Evolutionary conservation across 306 rosid species (phyloP).

Genomic region (Malus sieversii): DNA sequence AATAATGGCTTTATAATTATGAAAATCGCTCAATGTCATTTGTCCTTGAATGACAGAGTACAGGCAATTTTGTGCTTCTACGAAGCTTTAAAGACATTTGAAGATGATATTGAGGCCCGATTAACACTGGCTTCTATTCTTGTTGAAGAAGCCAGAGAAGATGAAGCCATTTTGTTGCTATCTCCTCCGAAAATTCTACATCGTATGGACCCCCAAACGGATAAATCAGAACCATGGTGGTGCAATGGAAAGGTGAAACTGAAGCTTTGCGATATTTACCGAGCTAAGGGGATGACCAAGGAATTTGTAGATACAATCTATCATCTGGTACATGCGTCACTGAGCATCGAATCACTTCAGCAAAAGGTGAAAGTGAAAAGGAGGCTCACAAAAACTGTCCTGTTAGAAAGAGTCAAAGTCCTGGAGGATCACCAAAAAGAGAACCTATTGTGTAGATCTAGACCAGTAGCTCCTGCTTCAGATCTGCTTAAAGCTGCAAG

Average conservation of each 20-base stretch:
- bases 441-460: constrained; percentile 54
- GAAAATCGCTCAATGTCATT: constrained; percentile 67
- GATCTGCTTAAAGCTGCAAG: constrained; percentile 71
- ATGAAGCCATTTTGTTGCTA: constrained; percentile 70
- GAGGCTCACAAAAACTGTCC: constrained; percentile 60
- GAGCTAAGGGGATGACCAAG: constrained; percentile 34
- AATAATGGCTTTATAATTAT: constrained; percentile 34
- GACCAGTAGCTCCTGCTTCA: constrained; percentile 57
- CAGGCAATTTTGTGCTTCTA: constrained; percentile 56
- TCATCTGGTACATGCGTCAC: constrained; percentile 37
- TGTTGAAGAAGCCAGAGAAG: constrained; percentile 66
- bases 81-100: constrained; percentile 55
- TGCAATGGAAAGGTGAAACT: constrained; percentile 41
- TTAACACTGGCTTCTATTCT: constrained; percentile 77
- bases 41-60: constrained; percentile 44
- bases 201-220: constrained; percentile 35
- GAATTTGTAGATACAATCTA: constrained; percentile 36
- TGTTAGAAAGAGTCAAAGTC: constrained; percentile 54
- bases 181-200: constrained; percentile 56
- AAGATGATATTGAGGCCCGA: constrained; percentile 63
- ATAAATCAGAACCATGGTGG: constrained; percentile 73
- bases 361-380: constrained; percentile 51
- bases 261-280: constrained; percentile 37
- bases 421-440: constrained; percentile 45
- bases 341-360: constrained; percentile 28